These are phyloP conservation scores for Lentinula detonsa DNA, from an alignment of 768 basidiomycete species.

Conservation along the genomic window DNA sequence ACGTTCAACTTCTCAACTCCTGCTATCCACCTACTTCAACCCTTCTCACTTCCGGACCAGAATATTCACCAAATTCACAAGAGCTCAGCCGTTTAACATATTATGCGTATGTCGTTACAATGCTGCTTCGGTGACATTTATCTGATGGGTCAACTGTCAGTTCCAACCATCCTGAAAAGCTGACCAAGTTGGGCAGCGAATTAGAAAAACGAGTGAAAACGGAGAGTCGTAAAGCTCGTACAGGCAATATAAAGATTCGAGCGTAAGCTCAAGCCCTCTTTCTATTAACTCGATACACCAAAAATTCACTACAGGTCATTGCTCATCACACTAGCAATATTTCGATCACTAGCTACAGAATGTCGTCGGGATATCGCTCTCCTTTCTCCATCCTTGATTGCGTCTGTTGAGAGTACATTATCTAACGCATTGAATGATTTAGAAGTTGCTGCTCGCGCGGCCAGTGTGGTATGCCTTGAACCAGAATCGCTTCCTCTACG, in stretches of 20 bases:
- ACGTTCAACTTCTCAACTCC: constrained; percentile 75
- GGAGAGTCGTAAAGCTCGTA: constrained; percentile 63
- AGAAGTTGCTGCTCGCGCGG: constrained; percentile 71
- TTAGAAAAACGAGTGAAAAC: constrained; percentile 66
- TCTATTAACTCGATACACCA: neutral
- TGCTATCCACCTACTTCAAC: constrained; percentile 82
- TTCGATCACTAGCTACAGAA: constrained; percentile 78
- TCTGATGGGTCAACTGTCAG: constrained; percentile 18
- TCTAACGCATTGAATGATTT: constrained; percentile 55
- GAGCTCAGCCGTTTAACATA: constrained; percentile 83
- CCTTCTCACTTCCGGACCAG: constrained; percentile 68
- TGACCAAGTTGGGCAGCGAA: constrained; percentile 69
- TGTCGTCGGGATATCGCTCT: constrained; percentile 80
- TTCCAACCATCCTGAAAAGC: constrained; percentile 75
- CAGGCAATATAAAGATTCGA: constrained; percentile 71
- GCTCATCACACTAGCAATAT: constrained; percentile 77
- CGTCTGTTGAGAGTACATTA: constrained; percentile 56
- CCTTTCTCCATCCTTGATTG: constrained; percentile 62
- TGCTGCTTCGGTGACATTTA: neutral
- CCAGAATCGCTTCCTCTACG: neutral
- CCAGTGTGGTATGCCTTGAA: constrained; percentile 61
- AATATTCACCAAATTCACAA: constrained; percentile 76
- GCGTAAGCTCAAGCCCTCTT: constrained; percentile 48
- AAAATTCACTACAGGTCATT: constrained; percentile 44
- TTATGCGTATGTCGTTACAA: constrained; percentile 48